phyloP scores from a whole-genome alignment of 495 filamentous ascomycete species.

The Lepidopterella palustris region DNA sequence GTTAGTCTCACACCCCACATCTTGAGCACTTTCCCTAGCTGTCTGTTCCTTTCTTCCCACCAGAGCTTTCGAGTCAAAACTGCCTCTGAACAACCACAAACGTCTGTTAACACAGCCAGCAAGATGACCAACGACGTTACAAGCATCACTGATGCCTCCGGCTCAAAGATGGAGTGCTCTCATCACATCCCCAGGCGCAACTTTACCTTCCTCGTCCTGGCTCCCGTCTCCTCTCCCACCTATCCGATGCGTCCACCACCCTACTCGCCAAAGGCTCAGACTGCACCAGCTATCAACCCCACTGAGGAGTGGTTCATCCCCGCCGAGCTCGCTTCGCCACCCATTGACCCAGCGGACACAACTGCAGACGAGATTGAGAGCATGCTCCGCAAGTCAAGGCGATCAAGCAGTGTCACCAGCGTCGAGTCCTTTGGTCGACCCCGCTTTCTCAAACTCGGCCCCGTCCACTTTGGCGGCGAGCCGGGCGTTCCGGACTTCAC shows the following conservation, averaged over 20 bases:
- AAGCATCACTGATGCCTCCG: slow-evolving; percentile 2
- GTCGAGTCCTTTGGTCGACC: background rate
- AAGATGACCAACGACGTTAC: background rate
- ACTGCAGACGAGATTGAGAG: background rate
- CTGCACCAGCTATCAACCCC: background rate
- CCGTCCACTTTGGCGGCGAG: slow-evolving; percentile 24
- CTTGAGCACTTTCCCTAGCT: background rate
- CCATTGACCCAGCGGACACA: background rate
- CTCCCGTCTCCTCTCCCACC: slow-evolving; percentile 14
- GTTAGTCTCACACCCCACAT: background rate
- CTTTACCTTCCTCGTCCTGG: slow-evolving; percentile 22
- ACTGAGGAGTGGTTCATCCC: slow-evolving; percentile 3
- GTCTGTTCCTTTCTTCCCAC: background rate
- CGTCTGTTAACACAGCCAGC: background rate
- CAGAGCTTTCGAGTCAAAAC: slow-evolving; percentile 2
- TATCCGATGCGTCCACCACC: background rate
- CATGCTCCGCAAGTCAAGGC: background rate
- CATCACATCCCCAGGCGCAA: slow-evolving; percentile 2
- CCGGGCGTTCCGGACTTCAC: slow-evolving; percentile 16
- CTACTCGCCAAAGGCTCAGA: slow-evolving; percentile 4
- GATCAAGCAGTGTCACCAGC: slow-evolving; percentile 18
- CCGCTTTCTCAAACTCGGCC: slow-evolving; percentile 25
- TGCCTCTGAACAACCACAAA: background rate
- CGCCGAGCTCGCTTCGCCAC: background rate
- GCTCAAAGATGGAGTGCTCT: slow-evolving; percentile 4